Base-by-base conservation (phyloP, 805 yeast genomes). In the Saturnispora zaruensis region DNA sequence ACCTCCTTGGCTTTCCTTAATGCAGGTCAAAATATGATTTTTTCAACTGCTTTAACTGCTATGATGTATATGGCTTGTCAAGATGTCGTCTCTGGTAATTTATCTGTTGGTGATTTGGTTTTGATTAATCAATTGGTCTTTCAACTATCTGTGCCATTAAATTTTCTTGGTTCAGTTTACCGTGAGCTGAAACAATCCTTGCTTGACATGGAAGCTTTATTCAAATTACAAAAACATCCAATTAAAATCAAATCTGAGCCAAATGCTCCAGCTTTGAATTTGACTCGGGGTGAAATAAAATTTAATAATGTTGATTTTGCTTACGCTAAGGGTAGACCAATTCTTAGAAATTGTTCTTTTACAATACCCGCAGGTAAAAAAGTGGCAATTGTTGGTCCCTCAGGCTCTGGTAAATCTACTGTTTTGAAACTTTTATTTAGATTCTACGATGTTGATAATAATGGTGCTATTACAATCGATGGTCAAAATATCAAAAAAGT, bases 51-150 rank as follows among this genome's bases (percentile, higher is more conserved):
- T 1, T 71, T 93, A 55, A 93, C 99, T 1, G 86, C 82, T 2
- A 93, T 93, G 95, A 93, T 93, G 99, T 93, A 87, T 65, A 83
- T 93, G 95, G 97, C 96, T 14, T 87, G 96, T 59, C 79, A 81
- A 49, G 98, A 98, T 25, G 93, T 93, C n/a, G 81, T 88, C 13
- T 66, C 77, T 3, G 96, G 96, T 0, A 66, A 78, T 0, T 70
- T 93, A 49, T 84, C 95, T 0, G 97, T 93, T 20, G 99, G 99
- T 57, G 99, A 93, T 64, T 73, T 93, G 61, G 98, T 93, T 20
- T 72, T 93, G 53, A 91, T 93, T 56, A 93, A 93, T 67, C 99
- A 93, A 69, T 75, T 93, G 50, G 98, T 93, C 14, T 93, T 93
- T 74, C 99, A 93, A 70, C 75, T 93, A 41, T 85, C 95, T 36